phyloP scores from a whole-genome alignment of 371 early-diverging fungal species.

The Circinella umbellata region DNA sequence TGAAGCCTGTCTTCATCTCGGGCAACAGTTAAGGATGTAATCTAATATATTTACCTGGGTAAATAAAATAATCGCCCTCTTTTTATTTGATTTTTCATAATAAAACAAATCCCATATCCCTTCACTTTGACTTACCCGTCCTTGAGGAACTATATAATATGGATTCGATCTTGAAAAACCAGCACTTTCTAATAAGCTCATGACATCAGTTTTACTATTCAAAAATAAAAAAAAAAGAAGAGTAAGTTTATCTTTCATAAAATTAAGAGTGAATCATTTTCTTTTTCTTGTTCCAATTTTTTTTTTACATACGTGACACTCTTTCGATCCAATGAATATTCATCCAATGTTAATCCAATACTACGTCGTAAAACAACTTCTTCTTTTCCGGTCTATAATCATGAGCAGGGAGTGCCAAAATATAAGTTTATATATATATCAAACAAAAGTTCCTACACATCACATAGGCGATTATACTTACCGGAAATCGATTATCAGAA shows the following conservation, averaged over 20 bases:
- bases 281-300: not conserved
- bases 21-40: conserved; percentile 92
- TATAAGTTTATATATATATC: no score
- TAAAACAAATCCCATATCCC: no score
- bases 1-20: conserved; percentile 91
- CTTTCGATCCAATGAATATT: conserved; percentile 96
- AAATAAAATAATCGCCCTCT: not conserved
- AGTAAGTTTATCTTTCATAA: no score
- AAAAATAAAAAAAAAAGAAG: no score
- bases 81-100: no score
- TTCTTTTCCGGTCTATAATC: conserved; percentile 82
- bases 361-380: conserved; percentile 91
- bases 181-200: conserved; percentile 95
- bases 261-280: not conserved
- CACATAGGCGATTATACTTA: conserved; percentile 34
- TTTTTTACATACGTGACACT: conserved; percentile 63
- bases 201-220: conserved; percentile 87
- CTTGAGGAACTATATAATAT: conserved; percentile 99
- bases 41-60: conserved; percentile 41
- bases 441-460: no score
- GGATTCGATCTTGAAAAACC: conserved; percentile 99
- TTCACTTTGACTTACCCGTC: conserved; percentile 69
- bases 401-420: no score
- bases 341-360: conserved; percentile 96
- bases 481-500: conserved; percentile 92